A percentile compares a stretch with the other conserved stretches of the same genome.
phyloP scores from a whole-genome alignment of 352 stramenopile genomes.

The Phytophthora rubi region DNA sequence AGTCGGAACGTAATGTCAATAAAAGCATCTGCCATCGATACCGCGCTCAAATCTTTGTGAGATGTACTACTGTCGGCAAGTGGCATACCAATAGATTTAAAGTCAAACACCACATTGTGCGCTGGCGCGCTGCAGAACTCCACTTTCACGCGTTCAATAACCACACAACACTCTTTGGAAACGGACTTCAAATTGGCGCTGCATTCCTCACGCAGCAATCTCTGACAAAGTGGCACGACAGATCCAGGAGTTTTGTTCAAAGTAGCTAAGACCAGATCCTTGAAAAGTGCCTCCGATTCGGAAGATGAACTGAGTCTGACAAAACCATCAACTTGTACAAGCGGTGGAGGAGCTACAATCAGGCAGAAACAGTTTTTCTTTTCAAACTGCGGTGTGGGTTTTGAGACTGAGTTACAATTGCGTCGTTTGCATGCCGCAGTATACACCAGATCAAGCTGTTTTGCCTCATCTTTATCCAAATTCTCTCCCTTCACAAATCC shows the following conservation, averaged over 20 bases:
- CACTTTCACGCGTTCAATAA: conserved; percentile 40
- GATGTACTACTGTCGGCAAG: conserved; percentile 8
- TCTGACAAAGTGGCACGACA: conserved; percentile 42
- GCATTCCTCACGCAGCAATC: conserved; percentile 44
- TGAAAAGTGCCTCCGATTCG: conserved; percentile 43
- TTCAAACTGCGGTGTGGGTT: conserved; percentile 29
- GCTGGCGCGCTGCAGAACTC: conserved; percentile 31
- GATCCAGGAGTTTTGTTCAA: conserved; percentile 17
- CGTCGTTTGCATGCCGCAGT: conserved; percentile 22
- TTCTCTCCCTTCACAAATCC: conserved; percentile 47
- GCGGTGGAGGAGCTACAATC: conserved; percentile 50
- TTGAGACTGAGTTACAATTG: neutral
- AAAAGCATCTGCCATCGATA: conserved; percentile 29
- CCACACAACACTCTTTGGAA: conserved; percentile 50
- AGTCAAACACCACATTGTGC: conserved; percentile 31
- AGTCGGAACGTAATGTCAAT: conserved; percentile 52
- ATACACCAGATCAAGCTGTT: conserved; percentile 44
- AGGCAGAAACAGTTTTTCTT: conserved; percentile 54
- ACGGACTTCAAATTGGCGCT: conserved; percentile 43
- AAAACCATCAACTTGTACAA: conserved; percentile 48
- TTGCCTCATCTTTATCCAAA: conserved; percentile 40
- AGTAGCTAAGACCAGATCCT: conserved; percentile 27
- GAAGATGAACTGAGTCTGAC: conserved; percentile 35
- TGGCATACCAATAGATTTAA: conserved; percentile 17
- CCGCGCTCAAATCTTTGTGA: conserved; percentile 2